Base-by-base conservation (phyloP, 148 eudicot species). In the Diospyros lotus region DNA sequence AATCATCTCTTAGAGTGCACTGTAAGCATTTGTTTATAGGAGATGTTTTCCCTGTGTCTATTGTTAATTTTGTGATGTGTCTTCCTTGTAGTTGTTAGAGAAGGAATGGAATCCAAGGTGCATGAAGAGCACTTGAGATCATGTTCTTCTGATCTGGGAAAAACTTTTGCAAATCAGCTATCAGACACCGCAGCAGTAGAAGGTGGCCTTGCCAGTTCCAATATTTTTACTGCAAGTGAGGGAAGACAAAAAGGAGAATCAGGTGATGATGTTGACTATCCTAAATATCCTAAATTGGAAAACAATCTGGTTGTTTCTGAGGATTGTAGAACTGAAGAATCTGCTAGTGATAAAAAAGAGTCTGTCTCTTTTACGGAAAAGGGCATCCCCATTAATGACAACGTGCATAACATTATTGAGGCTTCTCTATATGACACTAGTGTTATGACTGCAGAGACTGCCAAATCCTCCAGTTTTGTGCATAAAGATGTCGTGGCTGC, bases 21-120 rank as follows among this genome's bases (percentile, higher is more conserved):
- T 45, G 73, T 73, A 74, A 71, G 73, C 69, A 63, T 56, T 75
- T 77, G 59, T 78, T 48, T 73, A 43, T 64, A 18, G 58, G 60
- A 73, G 60, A 63, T 80, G 77, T 77, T 62, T 58, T 71, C 76
- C 76, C 45, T 62, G 75, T 71, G 64, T 60, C 78, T 71, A 75
- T 78, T 75, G 45, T 72, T 80, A 67, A 58, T 77, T 82, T 18
- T 74, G 28, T 69, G 66, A 41, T 77, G 40, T 66, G 79, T 75
- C 78, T 80, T 64, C 68, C 77, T 38, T 88, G 89, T 89, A 91
- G 97, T 87, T 86, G 77, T 58, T 76, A 78, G 80, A 76, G 80
- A 73, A 72, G 81, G 45, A 55, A 39, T 74, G 77, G 84, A 81
- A 73, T 66, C 80, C 40, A 73, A 79, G 45, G 75, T 69, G 59